Evolutionary conservation across 2,329 filamentous ascomycete genomes (phyloP).

Genomic region (Gyromitra esculenta): DNA sequence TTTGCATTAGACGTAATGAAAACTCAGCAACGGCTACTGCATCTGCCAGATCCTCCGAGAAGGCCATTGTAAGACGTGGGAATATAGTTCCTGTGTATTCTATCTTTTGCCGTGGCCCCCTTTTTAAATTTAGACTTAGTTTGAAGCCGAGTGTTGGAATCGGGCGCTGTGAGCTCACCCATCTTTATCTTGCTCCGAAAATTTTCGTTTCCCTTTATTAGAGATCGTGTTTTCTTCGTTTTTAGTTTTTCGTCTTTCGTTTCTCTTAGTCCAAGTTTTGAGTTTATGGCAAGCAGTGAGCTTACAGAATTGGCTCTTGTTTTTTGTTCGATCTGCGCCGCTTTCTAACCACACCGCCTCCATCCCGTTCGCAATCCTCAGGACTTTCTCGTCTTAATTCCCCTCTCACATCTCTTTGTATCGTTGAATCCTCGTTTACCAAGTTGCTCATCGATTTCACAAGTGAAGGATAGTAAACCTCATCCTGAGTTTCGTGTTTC

Average conservation of each 20-base stretch:
- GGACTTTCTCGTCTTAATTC: neutral
- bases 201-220: constrained; percentile 24
- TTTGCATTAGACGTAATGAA: constrained; percentile 36
- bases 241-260: constrained; percentile 1
- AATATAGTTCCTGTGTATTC: constrained; percentile 42
- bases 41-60: constrained; percentile 26
- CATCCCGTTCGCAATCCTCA: neutral
- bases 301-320: constrained; percentile 4
- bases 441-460: neutral
- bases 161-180: constrained; percentile 2
- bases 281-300: neutral
- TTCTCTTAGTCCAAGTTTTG: constrained; percentile 2
- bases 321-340: neutral
- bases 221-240: neutral
- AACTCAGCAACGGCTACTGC: constrained; percentile 38
- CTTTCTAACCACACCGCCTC: neutral
- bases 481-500: neutral
- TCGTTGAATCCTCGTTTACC: neutral
- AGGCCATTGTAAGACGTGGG: constrained; percentile 30
- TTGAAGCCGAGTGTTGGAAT: neutral
- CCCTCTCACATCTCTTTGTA: neutral
- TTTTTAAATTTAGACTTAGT: neutral
- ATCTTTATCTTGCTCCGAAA: constrained; percentile 5
- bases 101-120: neutral
- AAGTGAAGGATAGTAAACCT: neutral